These are phyloP conservation scores for Dipteronia sinensis DNA, from an alignment of 345 rosid species.

Conservation along the genomic window DNA sequence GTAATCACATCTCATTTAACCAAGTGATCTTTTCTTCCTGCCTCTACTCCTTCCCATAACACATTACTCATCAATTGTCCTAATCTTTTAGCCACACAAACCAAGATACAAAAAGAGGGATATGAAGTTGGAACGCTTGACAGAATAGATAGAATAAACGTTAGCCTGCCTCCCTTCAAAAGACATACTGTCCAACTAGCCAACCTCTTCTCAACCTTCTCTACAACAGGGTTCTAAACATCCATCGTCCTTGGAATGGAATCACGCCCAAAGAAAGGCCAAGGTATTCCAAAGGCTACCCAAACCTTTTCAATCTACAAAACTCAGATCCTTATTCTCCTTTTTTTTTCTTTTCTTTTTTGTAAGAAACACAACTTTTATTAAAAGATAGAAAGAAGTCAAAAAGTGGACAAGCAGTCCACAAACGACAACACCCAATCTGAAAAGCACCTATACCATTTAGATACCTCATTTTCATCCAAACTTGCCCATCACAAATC, in stretches of 20 bases:
- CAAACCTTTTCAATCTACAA: neutral
- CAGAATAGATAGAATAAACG: neutral
- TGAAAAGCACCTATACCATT: neutral
- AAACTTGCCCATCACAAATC: neutral
- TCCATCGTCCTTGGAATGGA: neutral
- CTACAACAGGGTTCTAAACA: neutral
- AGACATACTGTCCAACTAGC: neutral
- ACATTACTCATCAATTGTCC: neutral
- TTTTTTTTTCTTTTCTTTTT: neutral
- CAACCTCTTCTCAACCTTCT: constrained; percentile 2
- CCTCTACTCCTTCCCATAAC: neutral
- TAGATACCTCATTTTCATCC: neutral
- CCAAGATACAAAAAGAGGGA: neutral
- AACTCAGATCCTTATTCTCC: neutral
- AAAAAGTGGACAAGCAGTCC: too few relatives aligned
- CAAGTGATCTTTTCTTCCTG: neutral
- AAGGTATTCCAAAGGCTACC: neutral
- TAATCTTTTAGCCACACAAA: neutral
- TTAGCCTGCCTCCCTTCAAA: neutral
- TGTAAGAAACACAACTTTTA: neutral
- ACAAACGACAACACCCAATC: neutral
- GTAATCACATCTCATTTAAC: neutral
- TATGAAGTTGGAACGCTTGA: neutral
- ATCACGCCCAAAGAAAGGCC: neutral
- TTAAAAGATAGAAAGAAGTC: too few relatives aligned